Percentiles rank a stretch among this genome's conserved stretches.
These are phyloP conservation scores for Rutstroemia sp. DNA, from an alignment of 2,329 filamentous ascomycete species.

Conservation along the genomic window DNA sequence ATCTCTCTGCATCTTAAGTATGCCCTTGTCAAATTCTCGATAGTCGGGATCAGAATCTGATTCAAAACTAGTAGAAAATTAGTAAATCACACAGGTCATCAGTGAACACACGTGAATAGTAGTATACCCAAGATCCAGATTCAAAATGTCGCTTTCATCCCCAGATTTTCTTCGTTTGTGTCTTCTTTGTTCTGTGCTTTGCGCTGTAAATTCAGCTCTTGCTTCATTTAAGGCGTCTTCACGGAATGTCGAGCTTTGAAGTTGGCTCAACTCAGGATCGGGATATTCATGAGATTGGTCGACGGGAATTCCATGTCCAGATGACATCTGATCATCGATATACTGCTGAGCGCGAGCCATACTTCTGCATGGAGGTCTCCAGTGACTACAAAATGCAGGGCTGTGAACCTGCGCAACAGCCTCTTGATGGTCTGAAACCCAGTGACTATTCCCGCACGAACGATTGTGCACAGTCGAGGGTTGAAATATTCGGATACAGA, in stretches of 20 bases:
- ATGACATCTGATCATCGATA: neutral
- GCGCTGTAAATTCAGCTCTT: slow-evolving; percentile 9
- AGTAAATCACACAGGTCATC: neutral
- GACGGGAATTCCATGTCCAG: neutral
- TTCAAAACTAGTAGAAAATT: slow-evolving; percentile 4
- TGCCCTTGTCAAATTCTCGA: slow-evolving; percentile 33
- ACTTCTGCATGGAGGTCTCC: too few relatives aligned
- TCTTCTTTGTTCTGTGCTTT: slow-evolving; percentile 6
- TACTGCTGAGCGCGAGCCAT: too few relatives aligned
- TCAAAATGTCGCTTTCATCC: slow-evolving; percentile 4
- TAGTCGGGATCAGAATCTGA: slow-evolving; percentile 34
- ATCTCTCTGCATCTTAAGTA: slow-evolving; percentile 32
- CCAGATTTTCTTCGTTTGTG: slow-evolving; percentile 6
- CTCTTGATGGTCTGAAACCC: too few relatives aligned
- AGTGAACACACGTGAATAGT: neutral
- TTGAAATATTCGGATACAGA: too few relatives aligned
- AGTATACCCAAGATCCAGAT: slow-evolving; percentile 1
- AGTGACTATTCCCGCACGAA: too few relatives aligned
- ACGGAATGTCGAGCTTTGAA: slow-evolving; percentile 4
- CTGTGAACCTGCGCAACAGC: too few relatives aligned
- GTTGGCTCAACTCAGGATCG: slow-evolving; percentile 12
- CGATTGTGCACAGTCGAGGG: too few relatives aligned
- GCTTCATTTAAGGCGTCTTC: neutral
- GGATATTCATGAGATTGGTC: slow-evolving; percentile 10
- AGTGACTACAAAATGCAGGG: too few relatives aligned